Base-by-base conservation (phyloP, 495 filamentous ascomycete genomes). In the Beverwykella pulmonaria region DNA sequence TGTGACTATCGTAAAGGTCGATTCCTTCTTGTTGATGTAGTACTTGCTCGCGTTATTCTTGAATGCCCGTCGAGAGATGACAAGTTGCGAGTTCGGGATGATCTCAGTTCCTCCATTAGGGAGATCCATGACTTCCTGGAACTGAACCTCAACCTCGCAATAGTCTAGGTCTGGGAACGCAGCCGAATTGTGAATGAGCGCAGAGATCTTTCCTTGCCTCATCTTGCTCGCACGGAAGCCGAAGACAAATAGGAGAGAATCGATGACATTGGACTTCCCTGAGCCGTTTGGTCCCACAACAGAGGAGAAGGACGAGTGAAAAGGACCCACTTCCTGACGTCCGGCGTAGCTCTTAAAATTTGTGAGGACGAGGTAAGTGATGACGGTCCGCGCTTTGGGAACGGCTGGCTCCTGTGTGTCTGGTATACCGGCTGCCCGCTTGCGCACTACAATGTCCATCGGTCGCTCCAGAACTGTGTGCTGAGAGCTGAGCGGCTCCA, bases 321-420 rank as follows among this genome's bases (percentile, higher is more conserved):
- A 98, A 0, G 94, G 94, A 5, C 94, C 94, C 63, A 98, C 94
- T 78, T 96, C 88, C 75, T 98, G 94, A 69, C 88, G 82, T 15
- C 94, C 94, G 48, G 94, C 94, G 76, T 98, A 98, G 75, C 92
- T 97, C 82, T 98, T 98, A 83, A 98, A 98, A 76, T 98, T 98
- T 59, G 83, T 92, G 44, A 98, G 82, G 61, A 94, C 85, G 54
- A 98, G 78, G 67, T 94, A 90, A 26, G 90, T 92, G 65, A 98
- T 97, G 56, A 97, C 92, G 64, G 93, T 90, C 57, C 94, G 88
- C 62, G 90, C 77, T 74, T 91, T 93, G 15, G 92, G 90, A 1
- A 83, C 90, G 7, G 82, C 84, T 19, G 82, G 78, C 72, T 93
- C 90, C 71, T 91, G 87, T 23, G 85, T 78, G 41, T 60, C 48